Conservation (phyloP, 495 filamentous ascomycete species). For the Podospora australis region DNA sequence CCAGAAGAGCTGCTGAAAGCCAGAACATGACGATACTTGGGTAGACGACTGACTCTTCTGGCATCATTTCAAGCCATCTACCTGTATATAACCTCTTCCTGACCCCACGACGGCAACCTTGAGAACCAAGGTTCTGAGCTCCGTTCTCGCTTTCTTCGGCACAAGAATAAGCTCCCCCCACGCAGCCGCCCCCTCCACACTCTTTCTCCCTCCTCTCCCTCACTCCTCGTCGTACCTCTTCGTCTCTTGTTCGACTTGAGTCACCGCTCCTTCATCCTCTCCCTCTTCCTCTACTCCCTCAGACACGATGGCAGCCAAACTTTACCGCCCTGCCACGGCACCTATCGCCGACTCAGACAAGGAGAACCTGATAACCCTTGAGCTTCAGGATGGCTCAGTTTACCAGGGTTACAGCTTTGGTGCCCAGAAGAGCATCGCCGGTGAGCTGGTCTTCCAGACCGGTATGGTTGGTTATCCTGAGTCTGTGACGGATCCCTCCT, state of each 20-base stretch:
- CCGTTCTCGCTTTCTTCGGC: background rate
- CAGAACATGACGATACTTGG: slow-evolving; percentile 5
- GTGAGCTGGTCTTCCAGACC: slow-evolving; percentile 98
- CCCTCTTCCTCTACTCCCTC: slow-evolving; percentile 1
- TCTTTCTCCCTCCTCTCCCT: slow-evolving; percentile 4
- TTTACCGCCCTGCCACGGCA: slow-evolving; percentile 53
- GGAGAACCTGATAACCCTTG: slow-evolving; percentile 65
- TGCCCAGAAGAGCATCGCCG: slow-evolving; percentile 81
- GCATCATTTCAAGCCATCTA: slow-evolving; percentile 1
- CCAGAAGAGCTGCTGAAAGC: slow-evolving; percentile 14
- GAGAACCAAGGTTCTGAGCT: background rate
- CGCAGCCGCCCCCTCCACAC: slow-evolving; percentile 1
- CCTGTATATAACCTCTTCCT: no score
- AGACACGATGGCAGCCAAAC: slow-evolving; percentile 32
- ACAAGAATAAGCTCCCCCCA: background rate
- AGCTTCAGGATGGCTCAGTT: slow-evolving; percentile 80
- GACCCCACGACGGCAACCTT: no score
- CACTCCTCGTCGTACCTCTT: background rate
- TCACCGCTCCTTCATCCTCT: background rate
- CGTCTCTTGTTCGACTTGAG: background rate
- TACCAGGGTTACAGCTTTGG: slow-evolving; percentile 95
- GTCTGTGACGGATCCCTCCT: slow-evolving; percentile 96
- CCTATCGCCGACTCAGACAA: slow-evolving; percentile 38
- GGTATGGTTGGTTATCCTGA: slow-evolving; percentile 99
- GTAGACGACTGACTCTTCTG: slow-evolving; percentile 7